Base-by-base conservation (phyloP, 1,284 basidiomycete species). In the Cutaneotrichosporon sp. region DNA sequence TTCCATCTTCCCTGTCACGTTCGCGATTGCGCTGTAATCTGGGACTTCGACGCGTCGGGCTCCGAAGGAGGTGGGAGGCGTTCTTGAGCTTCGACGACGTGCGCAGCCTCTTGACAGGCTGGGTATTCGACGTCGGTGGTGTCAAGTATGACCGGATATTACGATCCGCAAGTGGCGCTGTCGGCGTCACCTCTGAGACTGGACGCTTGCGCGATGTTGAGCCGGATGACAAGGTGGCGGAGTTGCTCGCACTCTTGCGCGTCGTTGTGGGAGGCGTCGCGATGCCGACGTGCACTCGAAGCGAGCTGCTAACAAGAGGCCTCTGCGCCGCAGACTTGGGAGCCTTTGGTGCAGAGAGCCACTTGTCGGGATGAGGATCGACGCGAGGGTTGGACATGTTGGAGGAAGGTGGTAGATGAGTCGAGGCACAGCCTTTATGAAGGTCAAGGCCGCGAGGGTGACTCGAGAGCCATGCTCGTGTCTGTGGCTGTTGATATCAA, bases 361-460 rank as follows among this genome's bases (percentile, higher is more conserved):
- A 78, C 47, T 72, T 72, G 47, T 66, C 68, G 1, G 74, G 75
- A 53, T 76, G 72, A 21, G 75, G 75, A 4, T 58, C 57, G 36
- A 65, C 47, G 31, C 61, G 66, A n/a, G 61, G 56, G n/a, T 51
- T 31, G 31, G 66, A 58, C 72, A 73, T 72, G 56, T 58, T 53
- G 61, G n/a, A 4, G 38, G 36, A 16, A 13, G 22, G 38, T 2
- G 55, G 55, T 14, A 40, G 34, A 34, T 51, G 49, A 5, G 49
- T 11, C 14, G 49, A 22, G 49, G 49, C 26, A 26, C 26, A 26
- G 42, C 18, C 18, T 46, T 16, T 42, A 18, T n/a, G 18, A 16
- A 34, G 14, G 6, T 53, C 14, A 31, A 34, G 51, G 16, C 30
- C 26, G 18, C 10, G 51, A 6, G 30, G 31, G 31, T n/a, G 51